These are phyloP conservation scores for Funneliformis mosseae DNA, from an alignment of 192 early-diverging fungal genomes.

Conservation along the genomic window DNA sequence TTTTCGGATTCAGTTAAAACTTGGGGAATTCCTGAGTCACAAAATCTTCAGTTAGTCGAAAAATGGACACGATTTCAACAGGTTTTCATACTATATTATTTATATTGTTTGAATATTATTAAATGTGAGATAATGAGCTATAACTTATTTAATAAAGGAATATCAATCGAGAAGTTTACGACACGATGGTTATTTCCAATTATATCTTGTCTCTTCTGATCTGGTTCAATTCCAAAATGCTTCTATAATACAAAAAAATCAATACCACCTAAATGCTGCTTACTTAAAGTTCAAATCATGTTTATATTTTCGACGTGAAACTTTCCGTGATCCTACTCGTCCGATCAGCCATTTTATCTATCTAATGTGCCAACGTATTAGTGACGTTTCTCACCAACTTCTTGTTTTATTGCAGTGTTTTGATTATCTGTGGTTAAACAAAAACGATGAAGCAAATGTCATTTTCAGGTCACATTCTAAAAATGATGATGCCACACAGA, in stretches of 20 bases:
- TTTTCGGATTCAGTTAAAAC: slow-evolving; percentile 4
- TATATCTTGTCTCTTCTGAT: background rate
- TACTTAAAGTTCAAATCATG: slow-evolving; percentile 15
- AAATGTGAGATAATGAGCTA: background rate
- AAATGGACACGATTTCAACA: slow-evolving; percentile 23
- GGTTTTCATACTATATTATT: background rate
- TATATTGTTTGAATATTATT: background rate
- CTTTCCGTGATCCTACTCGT: slow-evolving; percentile 4
- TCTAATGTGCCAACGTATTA: slow-evolving; percentile 17
- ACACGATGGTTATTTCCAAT: slow-evolving; percentile 2
- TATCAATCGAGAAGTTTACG: slow-evolving; percentile 25
- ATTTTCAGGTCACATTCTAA: background rate
- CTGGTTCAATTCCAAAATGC: background rate
- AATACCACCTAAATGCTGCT: background rate
- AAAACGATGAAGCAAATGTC: background rate
- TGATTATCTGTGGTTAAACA: slow-evolving; percentile 20
- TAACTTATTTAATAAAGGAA: slow-evolving; percentile 4
- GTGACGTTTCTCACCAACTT: slow-evolving; percentile 20
- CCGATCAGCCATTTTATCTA: slow-evolving; percentile 17
- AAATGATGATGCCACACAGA: slow-evolving; percentile 13
- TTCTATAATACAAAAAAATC: background rate
- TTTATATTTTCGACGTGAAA: slow-evolving; percentile 4
- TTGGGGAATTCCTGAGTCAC: slow-evolving; percentile 2
- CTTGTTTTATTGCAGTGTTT: background rate
- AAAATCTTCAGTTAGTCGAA: background rate